Conservation (phyloP, 164 flowering plant genomes). For the Vitis amurensis region DNA sequence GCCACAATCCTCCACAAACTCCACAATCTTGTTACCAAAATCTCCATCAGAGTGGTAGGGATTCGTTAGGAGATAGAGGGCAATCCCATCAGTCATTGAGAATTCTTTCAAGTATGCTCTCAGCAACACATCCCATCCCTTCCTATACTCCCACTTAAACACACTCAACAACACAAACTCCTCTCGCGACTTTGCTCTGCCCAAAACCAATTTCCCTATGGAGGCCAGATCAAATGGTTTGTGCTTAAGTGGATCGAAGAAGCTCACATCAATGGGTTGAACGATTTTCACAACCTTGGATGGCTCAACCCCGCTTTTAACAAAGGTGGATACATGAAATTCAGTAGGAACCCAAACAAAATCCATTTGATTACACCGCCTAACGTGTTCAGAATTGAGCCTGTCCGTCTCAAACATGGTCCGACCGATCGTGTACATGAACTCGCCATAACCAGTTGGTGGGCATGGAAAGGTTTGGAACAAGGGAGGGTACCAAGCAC, state of each 20-base stretch:
- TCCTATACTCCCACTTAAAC: conserved; percentile 83
- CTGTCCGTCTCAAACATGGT: conserved; percentile 89
- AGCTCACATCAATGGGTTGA: conserved; percentile 64
- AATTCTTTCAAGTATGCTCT: conserved; percentile 68
- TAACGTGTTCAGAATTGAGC: conserved; percentile 52
- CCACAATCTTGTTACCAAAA: conserved; percentile 57
- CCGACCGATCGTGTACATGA: conserved; percentile 56
- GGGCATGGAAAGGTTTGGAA: conserved; percentile 76
- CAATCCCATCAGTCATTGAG: conserved; percentile 46
- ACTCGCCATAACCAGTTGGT: conserved; percentile 46
- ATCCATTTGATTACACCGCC: conserved; percentile 67
- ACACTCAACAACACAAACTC: conserved; percentile 70
- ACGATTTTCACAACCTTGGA: conserved; percentile 68
- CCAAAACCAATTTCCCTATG: conserved; percentile 39
- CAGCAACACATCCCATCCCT: conserved; percentile 85
- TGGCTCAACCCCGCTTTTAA: conserved; percentile 64
- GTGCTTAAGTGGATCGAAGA: conserved; percentile 62
- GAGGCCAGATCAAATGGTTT: conserved; percentile 42
- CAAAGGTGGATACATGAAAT: conserved; percentile 65
- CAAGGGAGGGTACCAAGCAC: conserved; percentile 84
- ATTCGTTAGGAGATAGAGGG: conserved; percentile 59
- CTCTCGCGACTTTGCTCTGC: conserved; percentile 15
- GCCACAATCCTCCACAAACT: conserved; percentile 46
- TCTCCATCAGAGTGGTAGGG: conserved; percentile 58
- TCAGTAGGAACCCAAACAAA: conserved; percentile 81